Evolutionary conservation across 768 basidiomycete genomes (phyloP).

Genomic region (Termitomyces bulborhizus): DNA sequence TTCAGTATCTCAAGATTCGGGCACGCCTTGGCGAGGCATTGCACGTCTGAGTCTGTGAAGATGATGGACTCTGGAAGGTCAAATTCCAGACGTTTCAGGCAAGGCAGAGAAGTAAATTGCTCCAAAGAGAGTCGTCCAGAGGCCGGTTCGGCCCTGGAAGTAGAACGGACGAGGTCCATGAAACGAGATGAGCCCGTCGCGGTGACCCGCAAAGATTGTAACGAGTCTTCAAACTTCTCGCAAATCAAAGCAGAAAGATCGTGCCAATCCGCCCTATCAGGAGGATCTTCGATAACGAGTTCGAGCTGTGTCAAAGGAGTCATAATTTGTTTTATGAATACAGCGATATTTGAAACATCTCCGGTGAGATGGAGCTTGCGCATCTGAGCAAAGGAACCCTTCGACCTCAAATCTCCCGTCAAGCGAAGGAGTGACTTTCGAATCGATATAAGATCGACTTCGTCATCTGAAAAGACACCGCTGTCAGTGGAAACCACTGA

Average conservation of each 20-base stretch:
- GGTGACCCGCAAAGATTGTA: slow-evolving; percentile 55
- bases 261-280: slow-evolving; percentile 69
- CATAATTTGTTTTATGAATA: slow-evolving; percentile 65
- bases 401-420: slow-evolving; percentile 52
- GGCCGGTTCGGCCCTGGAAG: slow-evolving; percentile 57
- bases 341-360: slow-evolving; percentile 60
- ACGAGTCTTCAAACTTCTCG: slow-evolving; percentile 52
- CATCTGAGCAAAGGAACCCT: slow-evolving; percentile 52
- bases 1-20: slow-evolving; percentile 66
- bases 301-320: slow-evolving; percentile 64
- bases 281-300: slow-evolving; percentile 75
- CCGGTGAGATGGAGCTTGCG: slow-evolving; percentile 63
- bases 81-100: slow-evolving; percentile 59
- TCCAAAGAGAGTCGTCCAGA: slow-evolving; percentile 58
- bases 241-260: slow-evolving; percentile 60
- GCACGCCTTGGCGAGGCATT: slow-evolving; percentile 50
- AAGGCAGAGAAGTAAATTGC: slow-evolving; percentile 45
- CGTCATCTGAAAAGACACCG: slow-evolving; percentile 73
- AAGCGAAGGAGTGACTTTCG: slow-evolving; percentile 64
- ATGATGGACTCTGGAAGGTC: slow-evolving; percentile 75
- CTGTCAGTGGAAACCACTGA: slow-evolving; percentile 67
- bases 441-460: slow-evolving; percentile 70
- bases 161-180: slow-evolving; percentile 74
- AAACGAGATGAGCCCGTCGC: slow-evolving; percentile 74
- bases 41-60: slow-evolving; percentile 56